phyloP scores from a whole-genome alignment of 1,139 yeast genomes.

The Saccharomycopsis phalli region DNA sequence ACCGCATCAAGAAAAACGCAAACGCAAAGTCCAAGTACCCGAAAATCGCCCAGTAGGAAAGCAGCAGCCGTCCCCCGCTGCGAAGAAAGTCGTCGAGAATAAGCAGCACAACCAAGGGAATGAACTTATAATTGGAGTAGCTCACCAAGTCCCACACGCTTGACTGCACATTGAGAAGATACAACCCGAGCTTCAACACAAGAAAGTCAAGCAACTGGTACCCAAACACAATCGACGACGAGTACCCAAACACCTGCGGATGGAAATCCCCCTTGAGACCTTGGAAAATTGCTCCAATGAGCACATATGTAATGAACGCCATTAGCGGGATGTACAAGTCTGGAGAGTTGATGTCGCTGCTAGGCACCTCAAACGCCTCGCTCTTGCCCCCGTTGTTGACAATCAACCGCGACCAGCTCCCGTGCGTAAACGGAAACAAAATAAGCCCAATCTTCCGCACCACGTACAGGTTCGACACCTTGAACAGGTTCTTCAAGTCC shows the following conservation, averaged over 20 bases:
- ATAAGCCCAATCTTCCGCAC: slow-evolving; percentile 63
- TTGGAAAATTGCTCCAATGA: slow-evolving; percentile 76
- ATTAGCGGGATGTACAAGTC: slow-evolving; percentile 92
- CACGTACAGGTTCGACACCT: slow-evolving; percentile 85
- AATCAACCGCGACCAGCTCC: slow-evolving; percentile 57
- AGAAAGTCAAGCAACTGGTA: slow-evolving; percentile 65
- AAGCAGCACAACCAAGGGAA: slow-evolving; percentile 56
- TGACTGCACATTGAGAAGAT: slow-evolving; percentile 47
- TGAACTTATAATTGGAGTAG: slow-evolving; percentile 91
- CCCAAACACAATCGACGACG: slow-evolving; percentile 86
- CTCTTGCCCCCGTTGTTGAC: slow-evolving; percentile 25
- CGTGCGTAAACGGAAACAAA: slow-evolving; percentile 79
- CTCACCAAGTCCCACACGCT: slow-evolving; percentile 77
- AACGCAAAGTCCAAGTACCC: slow-evolving; percentile 42
- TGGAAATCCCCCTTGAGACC: slow-evolving; percentile 89
- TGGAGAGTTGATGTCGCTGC: slow-evolving; percentile 86
- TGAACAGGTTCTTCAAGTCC: slow-evolving; percentile 76
- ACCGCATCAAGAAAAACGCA: slow-evolving; percentile 72
- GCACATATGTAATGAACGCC: slow-evolving; percentile 84
- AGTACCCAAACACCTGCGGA: slow-evolving; percentile 83
- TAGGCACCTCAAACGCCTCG: slow-evolving; percentile 60
- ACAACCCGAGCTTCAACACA: slow-evolving; percentile 53
- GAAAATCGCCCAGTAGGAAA: slow-evolving; percentile 35
- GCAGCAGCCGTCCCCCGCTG: slow-evolving; percentile 29
- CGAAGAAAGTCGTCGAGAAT: slow-evolving; percentile 31